These are phyloP conservation scores for Ophiostoma australiae DNA, from an alignment of 2,329 filamentous ascomycete species.

Conservation along the genomic window DNA sequence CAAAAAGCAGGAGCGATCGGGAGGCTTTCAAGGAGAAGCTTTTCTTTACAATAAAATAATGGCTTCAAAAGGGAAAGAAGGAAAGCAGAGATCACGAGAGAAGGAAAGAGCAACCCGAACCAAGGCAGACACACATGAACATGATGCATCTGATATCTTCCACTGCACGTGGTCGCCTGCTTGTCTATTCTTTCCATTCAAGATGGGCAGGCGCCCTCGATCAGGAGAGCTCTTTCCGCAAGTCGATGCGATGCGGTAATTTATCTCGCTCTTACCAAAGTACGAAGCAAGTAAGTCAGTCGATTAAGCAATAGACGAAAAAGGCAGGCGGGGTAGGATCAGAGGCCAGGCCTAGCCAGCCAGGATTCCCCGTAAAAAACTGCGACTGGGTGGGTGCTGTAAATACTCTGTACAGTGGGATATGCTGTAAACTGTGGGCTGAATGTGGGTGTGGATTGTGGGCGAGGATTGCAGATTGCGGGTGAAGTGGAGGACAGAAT, in stretches of 20 bases:
- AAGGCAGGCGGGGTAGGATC: not conserved
- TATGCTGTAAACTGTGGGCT: not conserved
- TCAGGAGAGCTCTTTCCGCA: not conserved
- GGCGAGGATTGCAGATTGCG: not conserved
- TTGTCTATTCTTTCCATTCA: not conserved
- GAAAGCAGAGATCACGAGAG: not conserved
- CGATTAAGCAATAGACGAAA: not conserved
- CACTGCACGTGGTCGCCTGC: not conserved
- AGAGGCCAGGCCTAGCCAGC: not conserved
- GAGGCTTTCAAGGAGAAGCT: not conserved
- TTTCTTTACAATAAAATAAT: too few relatives aligned
- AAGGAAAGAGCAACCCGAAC: not conserved
- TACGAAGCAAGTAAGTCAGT: not conserved
- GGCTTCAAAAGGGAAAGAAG: not conserved
- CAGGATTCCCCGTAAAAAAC: slow-evolving; percentile 3
- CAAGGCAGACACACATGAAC: not conserved
- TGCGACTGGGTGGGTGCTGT: not conserved
- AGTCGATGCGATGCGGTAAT: not conserved
- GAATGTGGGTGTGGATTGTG: not conserved
- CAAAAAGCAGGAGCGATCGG: not conserved
- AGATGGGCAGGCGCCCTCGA: not conserved
- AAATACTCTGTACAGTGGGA: not conserved
- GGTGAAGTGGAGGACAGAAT: not conserved
- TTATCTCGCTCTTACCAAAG: not conserved
- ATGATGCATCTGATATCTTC: too few relatives aligned